phyloP scores from a whole-genome alignment of 2,329 filamentous ascomycete species.

The Dendryphion nanum region DNA sequence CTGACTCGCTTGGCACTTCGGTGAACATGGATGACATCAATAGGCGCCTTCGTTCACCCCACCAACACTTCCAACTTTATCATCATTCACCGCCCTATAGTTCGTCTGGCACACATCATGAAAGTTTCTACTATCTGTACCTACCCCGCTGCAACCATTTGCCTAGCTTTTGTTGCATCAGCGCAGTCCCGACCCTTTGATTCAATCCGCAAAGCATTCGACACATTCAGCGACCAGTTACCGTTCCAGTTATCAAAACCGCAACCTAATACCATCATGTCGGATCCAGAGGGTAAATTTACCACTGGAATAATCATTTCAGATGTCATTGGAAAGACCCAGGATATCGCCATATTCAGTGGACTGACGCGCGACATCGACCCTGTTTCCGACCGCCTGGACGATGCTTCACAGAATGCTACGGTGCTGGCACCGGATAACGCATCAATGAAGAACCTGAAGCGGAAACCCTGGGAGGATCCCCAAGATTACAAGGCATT shows the following conservation, averaged over 20 bases:
- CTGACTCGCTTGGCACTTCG: neutral
- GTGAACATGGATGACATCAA: neutral
- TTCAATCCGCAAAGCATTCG: slow-evolving; percentile 26
- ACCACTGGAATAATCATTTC: slow-evolving; percentile 64
- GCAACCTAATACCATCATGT: slow-evolving; percentile 20
- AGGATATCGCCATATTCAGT: slow-evolving; percentile 79
- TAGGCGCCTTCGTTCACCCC: neutral
- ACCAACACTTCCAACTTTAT: slow-evolving; percentile 7
- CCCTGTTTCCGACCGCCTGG: slow-evolving; percentile 65
- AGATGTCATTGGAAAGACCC: slow-evolving; percentile 78
- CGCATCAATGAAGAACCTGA: slow-evolving; percentile 71
- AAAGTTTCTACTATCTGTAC: slow-evolving; percentile 21
- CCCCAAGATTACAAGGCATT: slow-evolving; percentile 67
- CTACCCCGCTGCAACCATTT: slow-evolving; percentile 27
- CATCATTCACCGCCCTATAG: slow-evolving; percentile 6
- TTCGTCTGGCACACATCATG: slow-evolving; percentile 19
- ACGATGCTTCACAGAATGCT: slow-evolving; percentile 65
- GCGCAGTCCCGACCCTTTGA: slow-evolving; percentile 32
- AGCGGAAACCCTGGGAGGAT: slow-evolving; percentile 84
- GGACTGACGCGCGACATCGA: slow-evolving; percentile 75
- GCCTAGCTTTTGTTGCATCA: slow-evolving; percentile 29
- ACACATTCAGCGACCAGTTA: slow-evolving; percentile 25
- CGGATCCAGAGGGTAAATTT: slow-evolving; percentile 24
- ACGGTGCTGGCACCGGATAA: slow-evolving; percentile 89
- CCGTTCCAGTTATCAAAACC: slow-evolving; percentile 12